Evolutionary conservation across 768 basidiomycete genomes (phyloP).

Genomic region (Termitomyces bulborhizus): DNA sequence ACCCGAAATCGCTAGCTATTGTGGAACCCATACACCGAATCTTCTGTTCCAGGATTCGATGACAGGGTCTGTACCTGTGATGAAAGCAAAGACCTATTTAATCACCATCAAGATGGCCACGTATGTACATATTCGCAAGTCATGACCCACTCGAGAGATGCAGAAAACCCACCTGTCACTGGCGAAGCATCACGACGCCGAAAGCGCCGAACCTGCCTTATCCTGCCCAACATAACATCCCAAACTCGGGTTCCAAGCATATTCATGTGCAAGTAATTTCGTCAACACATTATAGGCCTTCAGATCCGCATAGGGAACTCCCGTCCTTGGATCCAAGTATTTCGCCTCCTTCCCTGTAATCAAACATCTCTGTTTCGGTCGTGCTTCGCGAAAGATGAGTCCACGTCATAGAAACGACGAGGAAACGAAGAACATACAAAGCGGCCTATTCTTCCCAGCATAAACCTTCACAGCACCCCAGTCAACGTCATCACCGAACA

Average conservation of each 20-base stretch:
- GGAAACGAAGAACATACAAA: constrained; percentile 35
- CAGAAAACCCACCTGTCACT: neutral
- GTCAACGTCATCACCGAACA: constrained; percentile 81
- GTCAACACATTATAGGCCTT: constrained; percentile 62
- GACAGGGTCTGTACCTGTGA: too few relatives aligned
- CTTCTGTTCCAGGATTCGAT: too few relatives aligned
- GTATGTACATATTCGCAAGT: neutral
- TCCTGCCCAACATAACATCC: constrained; percentile 37
- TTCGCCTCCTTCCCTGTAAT: constrained; percentile 74
- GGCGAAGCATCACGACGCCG: neutral
- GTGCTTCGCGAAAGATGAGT: constrained; percentile 35
- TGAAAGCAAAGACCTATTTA: too few relatives aligned
- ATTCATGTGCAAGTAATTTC: constrained; percentile 58
- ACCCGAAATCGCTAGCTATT: too few relatives aligned
- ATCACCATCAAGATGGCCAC: too few relatives aligned
- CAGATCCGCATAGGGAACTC: constrained; percentile 71
- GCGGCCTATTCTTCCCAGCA: constrained; percentile 56
- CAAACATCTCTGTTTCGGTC: constrained; percentile 59
- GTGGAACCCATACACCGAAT: too few relatives aligned
- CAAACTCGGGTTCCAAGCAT: constrained; percentile 52
- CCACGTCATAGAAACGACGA: neutral
- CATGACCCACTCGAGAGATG: neutral
- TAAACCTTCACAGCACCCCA: constrained; percentile 74
- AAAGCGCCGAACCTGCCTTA: neutral
- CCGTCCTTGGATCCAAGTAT: constrained; percentile 77